Evolutionary conservation across 768 basidiomycete species (phyloP).

Genomic region (Xerocomus brunneocitrinus): DNA sequence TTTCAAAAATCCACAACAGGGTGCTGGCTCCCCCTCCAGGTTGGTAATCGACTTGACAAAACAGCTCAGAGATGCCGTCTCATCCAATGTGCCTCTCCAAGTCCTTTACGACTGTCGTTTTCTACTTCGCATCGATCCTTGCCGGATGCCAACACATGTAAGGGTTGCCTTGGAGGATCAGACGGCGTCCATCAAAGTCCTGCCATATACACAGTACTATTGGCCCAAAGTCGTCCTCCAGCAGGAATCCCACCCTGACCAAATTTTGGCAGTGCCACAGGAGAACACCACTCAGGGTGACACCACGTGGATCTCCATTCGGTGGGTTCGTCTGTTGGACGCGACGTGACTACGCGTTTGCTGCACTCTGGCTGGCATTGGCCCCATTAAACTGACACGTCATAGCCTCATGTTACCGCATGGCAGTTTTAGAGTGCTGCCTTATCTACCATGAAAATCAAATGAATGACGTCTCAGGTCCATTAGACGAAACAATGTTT

Average conservation of each 20-base stretch:
- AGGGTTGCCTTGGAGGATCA: constrained; percentile 22
- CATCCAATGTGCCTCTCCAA: constrained; percentile 25
- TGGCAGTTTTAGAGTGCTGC: not conserved
- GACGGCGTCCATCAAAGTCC: constrained; percentile 31
- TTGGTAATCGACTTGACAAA: constrained; percentile 44
- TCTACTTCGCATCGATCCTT: constrained; percentile 43
- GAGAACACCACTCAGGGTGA: constrained; percentile 4
- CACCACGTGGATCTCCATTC: constrained; percentile 39
- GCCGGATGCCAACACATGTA: constrained; percentile 39
- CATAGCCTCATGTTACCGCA: not conserved
- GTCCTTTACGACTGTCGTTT: constrained; percentile 68
- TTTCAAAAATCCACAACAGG: constrained; percentile 28
- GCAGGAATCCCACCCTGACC: constrained; percentile 15
- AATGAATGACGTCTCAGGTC: not conserved
- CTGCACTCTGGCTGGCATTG: too few species aligned
- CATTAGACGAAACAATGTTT: not conserved
- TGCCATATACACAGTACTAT: constrained; percentile 41
- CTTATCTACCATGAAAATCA: not conserved
- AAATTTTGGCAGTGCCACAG: constrained; percentile 19
- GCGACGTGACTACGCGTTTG: constrained; percentile 13
- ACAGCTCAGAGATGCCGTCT: constrained; percentile 12
- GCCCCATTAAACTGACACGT: too few species aligned
- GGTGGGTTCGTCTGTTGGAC: constrained; percentile 40
- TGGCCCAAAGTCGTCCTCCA: constrained; percentile 43
- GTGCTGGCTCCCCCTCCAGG: constrained; percentile 19